phyloP scores from a whole-genome alignment of 805 yeast species.

The Pichia nanzhaoensis region DNA sequence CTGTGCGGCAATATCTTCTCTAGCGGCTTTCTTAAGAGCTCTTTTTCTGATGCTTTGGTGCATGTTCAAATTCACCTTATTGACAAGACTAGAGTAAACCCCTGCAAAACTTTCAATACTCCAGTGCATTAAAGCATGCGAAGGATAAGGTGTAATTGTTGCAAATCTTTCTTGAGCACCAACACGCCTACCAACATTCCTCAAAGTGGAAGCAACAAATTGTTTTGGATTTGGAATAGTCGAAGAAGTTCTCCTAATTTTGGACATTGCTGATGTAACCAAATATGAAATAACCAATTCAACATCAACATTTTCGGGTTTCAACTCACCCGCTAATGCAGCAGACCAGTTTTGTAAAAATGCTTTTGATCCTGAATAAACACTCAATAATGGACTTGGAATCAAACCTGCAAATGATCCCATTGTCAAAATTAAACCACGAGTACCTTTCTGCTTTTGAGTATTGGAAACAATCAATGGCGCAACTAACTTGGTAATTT shows the following conservation, averaged over 20 bases:
- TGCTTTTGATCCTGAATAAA: constrained; percentile 94
- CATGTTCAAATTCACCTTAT: constrained; percentile 61
- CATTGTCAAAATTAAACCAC: constrained; percentile 85
- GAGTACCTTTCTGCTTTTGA: constrained; percentile 32
- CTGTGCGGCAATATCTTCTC: constrained; percentile 29
- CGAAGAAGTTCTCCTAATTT: constrained; percentile 68
- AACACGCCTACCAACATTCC: constrained; percentile 68
- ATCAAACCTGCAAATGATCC: constrained; percentile 94
- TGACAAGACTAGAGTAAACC: constrained; percentile 66
- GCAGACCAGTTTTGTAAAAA: constrained; percentile 90
- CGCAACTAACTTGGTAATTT: constrained; percentile 71
- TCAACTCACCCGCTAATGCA: constrained; percentile 82
- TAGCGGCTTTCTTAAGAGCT: constrained; percentile 70
- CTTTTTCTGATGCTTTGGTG: constrained; percentile 75
- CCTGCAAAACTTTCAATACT: constrained; percentile 74
- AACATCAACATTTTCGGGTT: constrained; percentile 67
- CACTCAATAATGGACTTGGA: constrained; percentile 88
- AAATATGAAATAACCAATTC: constrained; percentile 80
- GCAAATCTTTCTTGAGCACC: constrained; percentile 92
- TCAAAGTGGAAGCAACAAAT: constrained; percentile 71
- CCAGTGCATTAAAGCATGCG: constrained; percentile 91
- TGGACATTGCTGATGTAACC: constrained; percentile 94
- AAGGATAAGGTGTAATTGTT: constrained; percentile 86
- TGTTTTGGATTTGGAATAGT: constrained; percentile 74
- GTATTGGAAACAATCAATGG: constrained; percentile 61